Percentiles rank a stretch among this genome's conserved stretches.
Conservation (phyloP, 129 eudicot genomes). For the Smallanthus sonchifolius region DNA sequence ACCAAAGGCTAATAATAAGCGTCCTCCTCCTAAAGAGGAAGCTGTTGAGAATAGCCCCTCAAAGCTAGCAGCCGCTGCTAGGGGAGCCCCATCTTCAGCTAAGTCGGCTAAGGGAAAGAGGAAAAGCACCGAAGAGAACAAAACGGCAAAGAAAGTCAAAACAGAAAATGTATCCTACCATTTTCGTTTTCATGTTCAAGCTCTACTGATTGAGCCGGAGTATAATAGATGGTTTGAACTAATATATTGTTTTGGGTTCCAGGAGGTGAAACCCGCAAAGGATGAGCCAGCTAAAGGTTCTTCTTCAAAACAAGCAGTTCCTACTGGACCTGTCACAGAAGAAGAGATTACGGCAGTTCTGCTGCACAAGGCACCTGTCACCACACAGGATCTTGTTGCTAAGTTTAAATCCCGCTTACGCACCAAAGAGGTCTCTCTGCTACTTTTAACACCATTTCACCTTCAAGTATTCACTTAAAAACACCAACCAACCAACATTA, state of each 20-base stretch:
- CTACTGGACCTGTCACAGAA: conserved; percentile 76
- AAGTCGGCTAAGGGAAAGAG: conserved; percentile 86
- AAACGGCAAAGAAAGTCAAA: conserved; percentile 74
- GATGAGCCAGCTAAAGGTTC: conserved; percentile 51
- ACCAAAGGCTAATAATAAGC: conserved; percentile 46
- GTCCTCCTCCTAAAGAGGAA: conserved; percentile 68
- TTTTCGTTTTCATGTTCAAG: not conserved
- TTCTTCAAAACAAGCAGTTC: conserved; percentile 37
- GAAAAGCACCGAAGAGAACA: conserved; percentile 52
- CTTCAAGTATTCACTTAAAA: not conserved
- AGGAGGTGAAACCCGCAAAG: conserved; percentile 70
- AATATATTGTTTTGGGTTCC: conserved; percentile 6
- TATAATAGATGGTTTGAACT: not conserved
- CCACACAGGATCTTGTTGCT: conserved; percentile 87
- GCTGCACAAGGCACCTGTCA: conserved; percentile 63
- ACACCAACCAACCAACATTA: not conserved
- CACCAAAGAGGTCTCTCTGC: conserved; percentile 53
- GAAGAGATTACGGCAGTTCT: conserved; percentile 87
- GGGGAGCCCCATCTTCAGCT: conserved; percentile 58
- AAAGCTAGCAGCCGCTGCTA: conserved; percentile 44
- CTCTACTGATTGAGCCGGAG: not conserved
- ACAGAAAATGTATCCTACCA: conserved; percentile 53
- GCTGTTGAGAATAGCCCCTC: conserved; percentile 64
- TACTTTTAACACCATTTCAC: not conserved
- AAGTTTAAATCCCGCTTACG: conserved; percentile 74